These are phyloP conservation scores for Coffea canephora DNA, from an alignment of 257 asterid species.

Conservation along the genomic window DNA sequence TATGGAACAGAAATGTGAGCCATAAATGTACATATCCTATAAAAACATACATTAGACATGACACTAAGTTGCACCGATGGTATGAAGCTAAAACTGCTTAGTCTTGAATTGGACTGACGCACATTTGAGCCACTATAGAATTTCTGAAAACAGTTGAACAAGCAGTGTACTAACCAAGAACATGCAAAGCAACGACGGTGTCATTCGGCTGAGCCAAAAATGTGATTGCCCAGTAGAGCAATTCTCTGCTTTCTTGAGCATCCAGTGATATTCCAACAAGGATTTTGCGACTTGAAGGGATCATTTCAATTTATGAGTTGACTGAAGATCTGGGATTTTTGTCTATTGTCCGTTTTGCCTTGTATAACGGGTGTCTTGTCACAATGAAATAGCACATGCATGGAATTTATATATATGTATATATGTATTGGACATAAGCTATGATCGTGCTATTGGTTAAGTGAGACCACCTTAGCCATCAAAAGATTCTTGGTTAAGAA, in stretches of 20 bases:
- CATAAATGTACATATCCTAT: neutral
- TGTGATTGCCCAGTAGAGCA: conserved; percentile 57
- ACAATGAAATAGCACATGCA: conserved; percentile 14
- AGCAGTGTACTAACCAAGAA: conserved; percentile 48
- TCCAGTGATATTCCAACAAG: conserved; percentile 69
- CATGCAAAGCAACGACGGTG: conserved; percentile 60
- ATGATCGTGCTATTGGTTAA: conserved; percentile 12
- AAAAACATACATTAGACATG: neutral
- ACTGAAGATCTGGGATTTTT: neutral
- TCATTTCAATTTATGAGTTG: conserved; percentile 22
- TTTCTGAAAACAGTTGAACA: neutral
- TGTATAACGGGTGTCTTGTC: conserved; percentile 8
- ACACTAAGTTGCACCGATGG: neutral
- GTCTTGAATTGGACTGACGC: neutral
- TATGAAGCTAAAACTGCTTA: neutral
- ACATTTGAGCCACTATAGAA: neutral
- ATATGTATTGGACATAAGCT: conserved; percentile 28
- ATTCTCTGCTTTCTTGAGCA: conserved; percentile 50
- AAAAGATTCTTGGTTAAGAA: conserved; percentile 50
- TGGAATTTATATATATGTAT: conserved; percentile 33
- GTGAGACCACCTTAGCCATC: conserved; percentile 38
- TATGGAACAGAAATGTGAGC: neutral
- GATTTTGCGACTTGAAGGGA: conserved; percentile 44
- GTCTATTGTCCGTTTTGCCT: neutral
- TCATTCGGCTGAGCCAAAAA: conserved; percentile 65